Base-by-base conservation (phyloP, 1,284 basidiomycete species). In the Apiotrichum mycotoxinovorans region DNA sequence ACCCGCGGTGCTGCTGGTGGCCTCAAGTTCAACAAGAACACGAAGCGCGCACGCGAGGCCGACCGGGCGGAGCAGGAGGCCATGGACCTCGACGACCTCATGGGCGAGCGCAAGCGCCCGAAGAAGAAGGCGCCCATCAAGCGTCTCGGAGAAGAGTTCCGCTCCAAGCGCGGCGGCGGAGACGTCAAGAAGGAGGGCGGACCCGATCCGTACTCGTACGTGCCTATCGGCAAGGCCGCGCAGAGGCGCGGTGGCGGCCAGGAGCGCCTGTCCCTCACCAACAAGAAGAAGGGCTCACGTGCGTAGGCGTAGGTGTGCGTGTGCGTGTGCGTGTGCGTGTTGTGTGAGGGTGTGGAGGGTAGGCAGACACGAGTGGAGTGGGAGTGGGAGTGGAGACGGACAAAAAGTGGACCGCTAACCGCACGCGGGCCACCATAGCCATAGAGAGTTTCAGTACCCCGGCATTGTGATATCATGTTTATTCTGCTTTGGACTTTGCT, bases 11-110 rank as follows among this genome's bases (percentile, higher is more conserved):
- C 85, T 1, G 85, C 85, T 59, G 96, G 96, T 20, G 85, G 84
- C 37, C 79, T 98, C 71, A 95, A 92, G 78, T 96, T 98, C 79
- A 91, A 97, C 80, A 98, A 98, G 79, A 90, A 97, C 71, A 95
- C 90, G 26, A 95, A 94, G 78, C 89, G 92, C 69, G 83, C 88
- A 56, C 78, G 92, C 59, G 82, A 87, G 52, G 83, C 83, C 38
- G 81, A 83, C 59, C 79, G 80, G 25, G 86, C 86, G 63, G 60
- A 66, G 37, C 63, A 63, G 34, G 66, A 64, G 33, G 65, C 72
- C 58, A 65, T 71, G 60, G 70, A 69, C 49, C 52, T 69, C 30
- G 71, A 72, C 46, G 88, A 87, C 66, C 89, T 89, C 85, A 85
- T 74, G 10, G 84, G 84, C 58, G 80, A 77, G 18, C 67, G 73